phyloP scores from a whole-genome alignment of 805 yeast genomes.

The Pichia ethanolica region DNA sequence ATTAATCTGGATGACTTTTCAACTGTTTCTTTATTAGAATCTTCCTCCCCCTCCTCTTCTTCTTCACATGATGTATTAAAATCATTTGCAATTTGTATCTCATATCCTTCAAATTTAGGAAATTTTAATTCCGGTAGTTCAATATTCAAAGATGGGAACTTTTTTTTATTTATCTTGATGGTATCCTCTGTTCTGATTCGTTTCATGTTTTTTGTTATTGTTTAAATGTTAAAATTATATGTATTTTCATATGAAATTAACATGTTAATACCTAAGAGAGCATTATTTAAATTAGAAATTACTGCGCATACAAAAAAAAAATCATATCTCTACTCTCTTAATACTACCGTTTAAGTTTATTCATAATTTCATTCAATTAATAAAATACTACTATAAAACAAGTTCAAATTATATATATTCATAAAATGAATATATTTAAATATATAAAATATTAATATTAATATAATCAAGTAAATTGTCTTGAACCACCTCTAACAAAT shows the following conservation, averaged over 20 bases:
- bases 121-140: background rate
- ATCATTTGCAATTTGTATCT: conserved; percentile 20
- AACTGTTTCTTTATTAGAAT: background rate
- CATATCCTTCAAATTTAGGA: conserved; percentile 13
- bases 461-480: conserved; percentile 54
- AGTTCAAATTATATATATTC: background rate
- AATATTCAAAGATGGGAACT: background rate
- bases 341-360: background rate
- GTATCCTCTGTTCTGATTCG: background rate
- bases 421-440: background rate
- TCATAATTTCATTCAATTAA: background rate
- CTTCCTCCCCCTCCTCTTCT: background rate
- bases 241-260: no score
- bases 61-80: conserved; percentile 20
- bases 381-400: conserved; percentile 3
- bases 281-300: no score
- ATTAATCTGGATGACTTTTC: background rate
- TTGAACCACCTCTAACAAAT: conserved; percentile 88
- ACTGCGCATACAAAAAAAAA: no score
- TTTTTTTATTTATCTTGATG: background rate
- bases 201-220: background rate
- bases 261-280: no score
- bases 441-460: background rate
- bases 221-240: no score
- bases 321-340: no score